Conservation (phyloP, 2,329 filamentous ascomycete genomes). For the Aspergillus sp. region DNA sequence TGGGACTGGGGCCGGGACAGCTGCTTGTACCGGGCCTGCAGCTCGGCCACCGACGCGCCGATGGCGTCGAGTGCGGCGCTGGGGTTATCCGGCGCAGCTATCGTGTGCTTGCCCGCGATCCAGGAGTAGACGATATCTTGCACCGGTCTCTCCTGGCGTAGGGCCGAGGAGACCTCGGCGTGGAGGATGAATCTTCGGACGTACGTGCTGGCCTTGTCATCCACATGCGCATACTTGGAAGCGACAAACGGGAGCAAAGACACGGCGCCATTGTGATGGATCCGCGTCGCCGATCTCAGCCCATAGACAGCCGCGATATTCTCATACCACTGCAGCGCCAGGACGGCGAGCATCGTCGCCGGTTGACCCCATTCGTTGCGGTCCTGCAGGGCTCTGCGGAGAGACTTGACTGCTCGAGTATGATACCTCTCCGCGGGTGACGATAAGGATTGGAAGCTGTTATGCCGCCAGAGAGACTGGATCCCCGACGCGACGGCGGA, state of each 20-base stretch:
- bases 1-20: not conserved
- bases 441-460: not conserved
- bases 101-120: not conserved
- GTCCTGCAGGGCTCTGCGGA: slow-evolving; percentile 6
- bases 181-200: not conserved
- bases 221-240: not conserved
- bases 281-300: slow-evolving; percentile 15
- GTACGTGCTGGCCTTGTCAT: not conserved
- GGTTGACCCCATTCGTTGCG: slow-evolving; percentile 12
- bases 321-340: slow-evolving; percentile 27
- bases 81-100: not conserved
- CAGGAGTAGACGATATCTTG: not conserved
- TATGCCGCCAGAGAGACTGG: not conserved
- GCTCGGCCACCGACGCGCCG: not conserved
- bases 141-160: not conserved
- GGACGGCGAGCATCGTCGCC: slow-evolving; percentile 20
- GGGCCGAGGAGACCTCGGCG: not conserved
- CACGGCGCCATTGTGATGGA: slow-evolving; percentile 25
- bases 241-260: slow-evolving; percentile 21
- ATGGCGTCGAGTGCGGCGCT: not conserved
- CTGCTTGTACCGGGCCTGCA: not conserved
- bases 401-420: slow-evolving; percentile 1
- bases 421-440: not conserved
- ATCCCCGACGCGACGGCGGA: slow-evolving; percentile 11
- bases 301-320: slow-evolving; percentile 24